phyloP scores from a whole-genome alignment of 2,329 filamentous ascomycete genomes.

The Fusarium sp. region DNA sequence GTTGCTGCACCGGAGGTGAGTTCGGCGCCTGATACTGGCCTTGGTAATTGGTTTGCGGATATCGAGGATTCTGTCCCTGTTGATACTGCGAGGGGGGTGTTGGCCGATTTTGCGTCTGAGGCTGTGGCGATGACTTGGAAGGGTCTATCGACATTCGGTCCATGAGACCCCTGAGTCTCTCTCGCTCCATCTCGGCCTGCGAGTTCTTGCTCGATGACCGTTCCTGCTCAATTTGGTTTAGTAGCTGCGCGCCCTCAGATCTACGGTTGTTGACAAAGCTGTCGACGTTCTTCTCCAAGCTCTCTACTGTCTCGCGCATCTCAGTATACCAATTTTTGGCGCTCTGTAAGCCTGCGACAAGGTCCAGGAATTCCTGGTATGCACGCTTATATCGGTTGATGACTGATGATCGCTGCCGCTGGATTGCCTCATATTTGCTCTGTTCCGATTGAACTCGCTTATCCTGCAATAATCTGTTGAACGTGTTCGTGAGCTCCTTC shows the following conservation, averaged over 20 bases:
- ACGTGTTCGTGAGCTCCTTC: constrained; percentile 90
- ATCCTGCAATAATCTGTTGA: constrained; percentile 90
- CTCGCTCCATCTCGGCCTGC: constrained; percentile 85
- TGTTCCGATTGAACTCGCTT: constrained; percentile 94
- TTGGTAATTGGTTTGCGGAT: constrained; percentile 64
- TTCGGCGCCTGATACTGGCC: constrained; percentile 68
- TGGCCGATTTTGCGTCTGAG: constrained; percentile 49
- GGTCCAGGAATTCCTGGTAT: constrained; percentile 91
- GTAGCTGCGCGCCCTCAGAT: constrained; percentile 88
- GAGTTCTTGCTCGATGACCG: constrained; percentile 69
- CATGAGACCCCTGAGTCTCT: constrained; percentile 89
- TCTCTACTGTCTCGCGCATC: constrained; percentile 95
- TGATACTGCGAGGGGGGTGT: constrained; percentile 30
- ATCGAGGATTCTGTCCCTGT: constrained; percentile 55
- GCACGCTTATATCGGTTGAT: constrained; percentile 89
- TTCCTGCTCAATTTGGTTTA: constrained; percentile 87
- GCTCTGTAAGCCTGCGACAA: constrained; percentile 84
- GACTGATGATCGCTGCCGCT: constrained; percentile 81
- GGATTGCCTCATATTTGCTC: constrained; percentile 91
- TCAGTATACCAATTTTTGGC: constrained; percentile 95
- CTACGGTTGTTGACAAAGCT: constrained; percentile 95
- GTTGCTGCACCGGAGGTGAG: constrained; percentile 58
- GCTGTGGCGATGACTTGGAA: constrained; percentile 52
- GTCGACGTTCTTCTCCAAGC: constrained; percentile 93
- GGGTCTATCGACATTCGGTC: constrained; percentile 93